Base-by-base conservation (phyloP, 2,329 filamentous ascomycete genomes). In the Macrophomina tecta region DNA sequence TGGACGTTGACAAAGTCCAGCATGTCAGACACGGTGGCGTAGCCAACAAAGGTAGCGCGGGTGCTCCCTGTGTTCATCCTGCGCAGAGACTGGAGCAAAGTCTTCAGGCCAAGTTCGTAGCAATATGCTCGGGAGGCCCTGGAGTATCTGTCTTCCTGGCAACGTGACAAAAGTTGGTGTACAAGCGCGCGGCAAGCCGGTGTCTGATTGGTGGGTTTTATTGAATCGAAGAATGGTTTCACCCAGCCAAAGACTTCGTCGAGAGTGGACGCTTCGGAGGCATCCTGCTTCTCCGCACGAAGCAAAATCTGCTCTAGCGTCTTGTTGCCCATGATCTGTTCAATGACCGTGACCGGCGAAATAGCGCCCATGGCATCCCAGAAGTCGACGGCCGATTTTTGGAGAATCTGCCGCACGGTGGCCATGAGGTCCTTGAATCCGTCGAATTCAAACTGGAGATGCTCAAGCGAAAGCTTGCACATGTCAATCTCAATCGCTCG, bases 321-420 rank as follows among this genome's bases (percentile, higher is more conserved):
- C 7, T 89, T 89, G 69, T 91, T 93, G 67, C 86, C 87, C 72
- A 95, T 92, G 51, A 97, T 87, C 69, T 93, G 87, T 75, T 97
- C 93, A n/a, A 93, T 88, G 56, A 98, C 88, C 40, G 90, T 88
- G 49, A 89, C 89, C 3, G 93, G 90, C 0, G 91, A 90, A 61
- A 94, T 92, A 36, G 92, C 87, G 61, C 91, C 90, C 80, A 97
- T 90, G 1, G 93, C 90, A 72, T 93, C 90, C 94, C 94, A 97
- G 72, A 97, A 95, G 52, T 91, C 91, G 65, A 86, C 86, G 0
- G 93, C 86, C 0, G 92, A 90, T 72, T 91, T 93, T 70, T 89
- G 86, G 63, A 97, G 82, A 16, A 97, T 84, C 12, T 83, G 83
- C 52, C 87, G 87, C 68, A 97, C 86, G 1, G 90, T 88, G 66